These are phyloP conservation scores for Coemansia sp. DNA, from an alignment of 192 early-diverging fungal species.

Conservation along the genomic window DNA sequence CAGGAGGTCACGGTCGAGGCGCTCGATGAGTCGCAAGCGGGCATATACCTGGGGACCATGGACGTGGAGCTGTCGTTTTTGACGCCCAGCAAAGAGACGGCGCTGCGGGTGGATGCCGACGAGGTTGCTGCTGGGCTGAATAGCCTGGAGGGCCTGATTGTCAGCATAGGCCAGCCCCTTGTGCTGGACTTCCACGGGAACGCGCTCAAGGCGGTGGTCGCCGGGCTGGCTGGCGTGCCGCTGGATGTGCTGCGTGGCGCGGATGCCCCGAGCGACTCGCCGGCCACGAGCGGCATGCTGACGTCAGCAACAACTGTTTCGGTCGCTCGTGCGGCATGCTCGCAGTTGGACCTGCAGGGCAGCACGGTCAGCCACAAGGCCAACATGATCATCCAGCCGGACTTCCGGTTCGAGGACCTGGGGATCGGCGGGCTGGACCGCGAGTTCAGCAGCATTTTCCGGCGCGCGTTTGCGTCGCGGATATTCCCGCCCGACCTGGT, in stretches of 20 bases:
- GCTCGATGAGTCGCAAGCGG: slow-evolving; percentile 35
- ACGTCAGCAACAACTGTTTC: slow-evolving; percentile 67
- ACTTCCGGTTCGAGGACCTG: slow-evolving; percentile 96
- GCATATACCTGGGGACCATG: slow-evolving; percentile 52
- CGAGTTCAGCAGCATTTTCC: slow-evolving; percentile 92
- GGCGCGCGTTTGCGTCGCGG: slow-evolving; percentile 95
- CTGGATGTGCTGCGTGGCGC: slow-evolving; percentile 42
- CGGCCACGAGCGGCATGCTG: slow-evolving; percentile 60
- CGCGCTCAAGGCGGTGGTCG: slow-evolving; percentile 56
- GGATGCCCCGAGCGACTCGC: slow-evolving; percentile 4
- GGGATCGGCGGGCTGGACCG: slow-evolving; percentile 96
- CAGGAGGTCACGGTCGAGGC: slow-evolving; percentile 58
- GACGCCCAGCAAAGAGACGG: slow-evolving; percentile 49
- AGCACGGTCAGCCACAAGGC: slow-evolving; percentile 57
- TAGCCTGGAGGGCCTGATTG: slow-evolving; percentile 69
- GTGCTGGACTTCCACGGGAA: slow-evolving; percentile 82
- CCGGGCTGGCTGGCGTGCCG: slow-evolving; percentile 43
- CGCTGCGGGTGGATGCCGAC: slow-evolving; percentile 67
- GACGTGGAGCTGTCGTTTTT: slow-evolving; percentile 63
- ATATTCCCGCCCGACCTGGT: slow-evolving; percentile 93
- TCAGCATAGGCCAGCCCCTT: slow-evolving; percentile 70
- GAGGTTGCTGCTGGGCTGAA: slow-evolving; percentile 66
- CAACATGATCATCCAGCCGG: slow-evolving; percentile 81
- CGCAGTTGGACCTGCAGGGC: slow-evolving; percentile 73
- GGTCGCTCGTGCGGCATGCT: slow-evolving; percentile 69